These are phyloP conservation scores for Tanacetum coccineum DNA, from an alignment of 129 eudicot genomes.

Conservation along the genomic window DNA sequence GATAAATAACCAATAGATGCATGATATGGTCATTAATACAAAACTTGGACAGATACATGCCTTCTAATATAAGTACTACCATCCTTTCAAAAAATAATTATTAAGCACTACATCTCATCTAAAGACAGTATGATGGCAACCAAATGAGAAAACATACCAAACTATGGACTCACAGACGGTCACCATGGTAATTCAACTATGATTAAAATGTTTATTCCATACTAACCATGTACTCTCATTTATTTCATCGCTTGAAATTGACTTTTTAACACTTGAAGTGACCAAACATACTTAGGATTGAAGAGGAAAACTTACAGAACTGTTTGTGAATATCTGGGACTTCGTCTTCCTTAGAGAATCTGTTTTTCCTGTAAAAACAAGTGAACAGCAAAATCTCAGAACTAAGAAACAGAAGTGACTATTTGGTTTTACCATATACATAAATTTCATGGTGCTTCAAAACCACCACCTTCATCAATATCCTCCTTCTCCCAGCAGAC, in stretches of 20 bases:
- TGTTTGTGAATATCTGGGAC: slow-evolving; percentile 77
- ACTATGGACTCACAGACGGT: not conserved
- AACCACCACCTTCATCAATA: slow-evolving; percentile 67
- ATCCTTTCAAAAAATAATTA: no score
- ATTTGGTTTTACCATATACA: not conserved
- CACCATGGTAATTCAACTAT: slow-evolving; percentile 6
- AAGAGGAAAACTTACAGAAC: slow-evolving; percentile 59
- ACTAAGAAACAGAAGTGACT: slow-evolving; percentile 2
- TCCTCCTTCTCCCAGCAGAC: slow-evolving; percentile 83
- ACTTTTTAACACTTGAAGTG: not conserved
- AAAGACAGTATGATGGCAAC: slow-evolving; percentile 1
- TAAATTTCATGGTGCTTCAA: slow-evolving; percentile 5
- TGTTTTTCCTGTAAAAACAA: slow-evolving; percentile 47
- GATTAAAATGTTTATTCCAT: not conserved
- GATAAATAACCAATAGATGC: not conserved
- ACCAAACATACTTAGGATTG: slow-evolving; percentile 3
- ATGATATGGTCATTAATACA: not conserved
- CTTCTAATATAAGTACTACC: not conserved
- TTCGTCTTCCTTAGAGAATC: slow-evolving; percentile 58
- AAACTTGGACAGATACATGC: slow-evolving; percentile 1
- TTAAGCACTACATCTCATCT: not conserved
- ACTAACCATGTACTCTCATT: not conserved
- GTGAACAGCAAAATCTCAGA: slow-evolving; percentile 18
- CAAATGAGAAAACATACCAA: slow-evolving; percentile 6
- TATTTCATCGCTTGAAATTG: not conserved